Percentiles rank a stretch among this genome's conserved stretches.
Conservation (phyloP, 768 basidiomycete species). For the Agrocybe praecox region DNA sequence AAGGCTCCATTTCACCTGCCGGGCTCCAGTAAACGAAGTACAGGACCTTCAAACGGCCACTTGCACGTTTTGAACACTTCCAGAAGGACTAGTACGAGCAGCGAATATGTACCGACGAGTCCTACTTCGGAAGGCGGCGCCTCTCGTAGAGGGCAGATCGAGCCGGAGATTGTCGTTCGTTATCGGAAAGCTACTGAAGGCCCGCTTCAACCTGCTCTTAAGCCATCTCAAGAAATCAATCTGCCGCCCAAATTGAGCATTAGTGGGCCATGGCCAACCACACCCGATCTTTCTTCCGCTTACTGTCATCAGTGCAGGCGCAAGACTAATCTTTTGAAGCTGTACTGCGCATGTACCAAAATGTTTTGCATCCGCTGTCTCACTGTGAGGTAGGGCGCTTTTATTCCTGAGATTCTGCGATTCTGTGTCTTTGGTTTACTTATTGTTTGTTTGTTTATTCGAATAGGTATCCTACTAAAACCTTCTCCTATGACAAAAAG, state of each 20-base stretch:
- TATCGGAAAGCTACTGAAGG: too few relatives aligned
- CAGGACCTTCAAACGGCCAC: not conserved
- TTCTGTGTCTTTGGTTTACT: too few relatives aligned
- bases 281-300: not conserved
- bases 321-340: conserved; percentile 10
- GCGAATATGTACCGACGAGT: too few relatives aligned
- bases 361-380: conserved; percentile 16
- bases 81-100: too few relatives aligned
- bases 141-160: too few relatives aligned
- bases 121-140: too few relatives aligned
- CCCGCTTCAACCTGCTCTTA: too few relatives aligned
- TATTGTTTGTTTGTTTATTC: not conserved
- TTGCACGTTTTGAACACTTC: too few relatives aligned
- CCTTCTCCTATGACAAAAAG: conserved; percentile 16
- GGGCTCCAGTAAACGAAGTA: not conserved
- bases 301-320: conserved; percentile 20
- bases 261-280: not conserved
- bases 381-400: conserved; percentile 14
- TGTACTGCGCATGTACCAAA: conserved; percentile 20
- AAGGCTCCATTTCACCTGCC: not conserved
- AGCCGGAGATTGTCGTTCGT: too few relatives aligned
- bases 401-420: not conserved
- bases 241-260: not conserved
- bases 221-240: not conserved
- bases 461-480: conserved; percentile 27